Evolutionary conservation across 1,284 basidiomycete species (phyloP).

Genomic region (Malassezia sympodialis): DNA sequence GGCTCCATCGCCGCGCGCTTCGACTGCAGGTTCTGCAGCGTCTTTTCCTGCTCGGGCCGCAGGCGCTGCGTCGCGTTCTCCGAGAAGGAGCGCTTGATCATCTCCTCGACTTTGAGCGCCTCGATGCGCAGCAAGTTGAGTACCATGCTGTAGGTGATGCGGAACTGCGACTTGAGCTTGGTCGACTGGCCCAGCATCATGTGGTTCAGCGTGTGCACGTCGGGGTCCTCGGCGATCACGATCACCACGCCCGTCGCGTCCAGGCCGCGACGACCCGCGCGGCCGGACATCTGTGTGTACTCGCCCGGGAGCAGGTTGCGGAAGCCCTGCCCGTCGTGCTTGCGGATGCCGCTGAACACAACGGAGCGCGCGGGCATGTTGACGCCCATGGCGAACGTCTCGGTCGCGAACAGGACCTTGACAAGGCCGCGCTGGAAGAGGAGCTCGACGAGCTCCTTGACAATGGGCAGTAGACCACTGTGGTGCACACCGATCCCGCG

Average conservation of each 20-base stretch:
- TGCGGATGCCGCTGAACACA: slow-evolving; percentile 87
- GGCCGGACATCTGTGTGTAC: slow-evolving; percentile 98
- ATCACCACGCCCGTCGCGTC: slow-evolving; percentile 94
- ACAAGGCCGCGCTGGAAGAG: slow-evolving; percentile 91
- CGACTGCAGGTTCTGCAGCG: slow-evolving; percentile 58
- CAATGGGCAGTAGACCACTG: slow-evolving; percentile 86
- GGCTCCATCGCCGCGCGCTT: slow-evolving; percentile 56
- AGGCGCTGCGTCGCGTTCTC: slow-evolving; percentile 90
- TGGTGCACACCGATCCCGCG: slow-evolving; percentile 96
- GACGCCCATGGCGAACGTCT: slow-evolving; percentile 95
- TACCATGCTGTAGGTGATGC: slow-evolving; percentile 99
- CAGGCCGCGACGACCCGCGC: slow-evolving; percentile 87
- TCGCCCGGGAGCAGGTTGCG: slow-evolving; percentile 57
- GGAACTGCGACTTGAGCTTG: slow-evolving; percentile 90
- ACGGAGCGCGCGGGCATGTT: slow-evolving; percentile 99
- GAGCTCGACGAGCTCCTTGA: slow-evolving; percentile 90
- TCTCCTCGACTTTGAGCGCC: slow-evolving; percentile 90
- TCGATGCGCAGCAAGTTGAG: slow-evolving; percentile 92
- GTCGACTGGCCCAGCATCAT: slow-evolving; percentile 91
- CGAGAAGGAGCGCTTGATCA: slow-evolving; percentile 98
- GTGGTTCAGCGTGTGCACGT: slow-evolving; percentile 59
- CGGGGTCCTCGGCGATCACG: slow-evolving; percentile 64
- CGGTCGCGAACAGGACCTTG: slow-evolving; percentile 93
- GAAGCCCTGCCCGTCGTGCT: slow-evolving; percentile 89
- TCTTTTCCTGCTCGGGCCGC: slow-evolving; percentile 82